Conservation (phyloP, 2,329 filamentous ascomycete genomes). For the Fusarium sp. region DNA sequence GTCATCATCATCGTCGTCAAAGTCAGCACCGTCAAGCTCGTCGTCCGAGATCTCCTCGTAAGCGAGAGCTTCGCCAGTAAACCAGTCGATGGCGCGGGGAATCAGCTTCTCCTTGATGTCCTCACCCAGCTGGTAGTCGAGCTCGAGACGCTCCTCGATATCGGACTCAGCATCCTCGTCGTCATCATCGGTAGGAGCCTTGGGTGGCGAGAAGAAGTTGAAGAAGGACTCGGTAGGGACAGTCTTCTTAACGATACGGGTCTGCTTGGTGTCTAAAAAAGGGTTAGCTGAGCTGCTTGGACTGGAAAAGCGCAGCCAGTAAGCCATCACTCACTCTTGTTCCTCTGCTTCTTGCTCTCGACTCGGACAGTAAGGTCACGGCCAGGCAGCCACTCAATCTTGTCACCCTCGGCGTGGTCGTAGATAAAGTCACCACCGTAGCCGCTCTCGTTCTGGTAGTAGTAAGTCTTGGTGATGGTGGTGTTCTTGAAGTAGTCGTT, state of each 20-base stretch:
- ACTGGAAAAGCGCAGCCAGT: not conserved
- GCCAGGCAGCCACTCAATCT: conserved; percentile 94
- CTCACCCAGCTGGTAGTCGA: conserved; percentile 98
- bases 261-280: conserved; percentile 91
- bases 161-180: conserved; percentile 83
- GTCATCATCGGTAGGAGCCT: conserved; percentile 75
- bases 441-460: conserved; percentile 97
- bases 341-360: conserved; percentile 99
- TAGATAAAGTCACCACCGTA: conserved; percentile 99
- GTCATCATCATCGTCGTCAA: conserved; percentile 91
- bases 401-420: conserved; percentile 96
- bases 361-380: conserved; percentile 94
- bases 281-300: conserved; percentile 20
- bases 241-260: conserved; percentile 97
- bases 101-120: conserved; percentile 99
- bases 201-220: conserved; percentile 98
- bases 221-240: conserved; percentile 98
- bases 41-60: conserved; percentile 91
- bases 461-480: conserved; percentile 97
- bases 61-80: conserved; percentile 95
- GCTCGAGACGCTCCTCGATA: conserved; percentile 96
- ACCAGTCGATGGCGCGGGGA: conserved; percentile 98
- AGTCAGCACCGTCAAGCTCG: conserved; percentile 81
- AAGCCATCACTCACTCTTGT: conserved; percentile 79
- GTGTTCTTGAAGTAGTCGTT: conserved; percentile 99